Base-by-base conservation (phyloP, 2,329 filamentous ascomycete genomes). In the Verticillium tricorpus region DNA sequence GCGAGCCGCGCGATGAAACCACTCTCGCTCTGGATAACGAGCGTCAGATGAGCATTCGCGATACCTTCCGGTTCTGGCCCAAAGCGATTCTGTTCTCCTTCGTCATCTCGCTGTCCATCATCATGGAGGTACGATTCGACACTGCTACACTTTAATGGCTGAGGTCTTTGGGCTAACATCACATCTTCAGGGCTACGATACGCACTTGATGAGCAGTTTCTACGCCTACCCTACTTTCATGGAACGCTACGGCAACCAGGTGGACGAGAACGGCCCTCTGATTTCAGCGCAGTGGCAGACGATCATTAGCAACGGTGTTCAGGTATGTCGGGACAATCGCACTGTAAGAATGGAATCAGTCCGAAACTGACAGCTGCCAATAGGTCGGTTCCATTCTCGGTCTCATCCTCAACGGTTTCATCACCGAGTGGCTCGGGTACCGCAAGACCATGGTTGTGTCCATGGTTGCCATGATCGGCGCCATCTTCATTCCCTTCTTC, bases 201-300 rank as follows among this genome's bases (percentile, higher is more conserved):
- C 82, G 9, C 80, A 80, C 1, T 69, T 85, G 0, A 70, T 85
- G 4, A 74, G 77, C 1, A 81, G 78, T 54, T 73, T 85, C 50
- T 84, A 82, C 65, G 58, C 39, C 45, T 50, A 50, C 45, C 45
- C 45, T 19, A 50, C 19, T n/a, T 83, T 79, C 67, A 78, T 76
- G 65, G 61, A 73, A 64, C 81, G 76, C 63, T 85, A 79, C 63
- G 82, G 82, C 1, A 71, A 72, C 3, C 74, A 72, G 2, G 76
- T 75, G 31, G 82, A 82, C 61, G 74, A 50, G 45, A 50, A 2
- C 32, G 11, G 7, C 2, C 11, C 8, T 17, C 3, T 78, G 39
- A 73, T 87, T 25, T 78, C 80, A 1, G 80, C 83, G 0, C 75
- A 79, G 0, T 88, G 85, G 85, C 84, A 87, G 69, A 80, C 82